Conservation (phyloP, 192 early-diverging fungal species). For the Entomortierella beljakovae region DNA sequence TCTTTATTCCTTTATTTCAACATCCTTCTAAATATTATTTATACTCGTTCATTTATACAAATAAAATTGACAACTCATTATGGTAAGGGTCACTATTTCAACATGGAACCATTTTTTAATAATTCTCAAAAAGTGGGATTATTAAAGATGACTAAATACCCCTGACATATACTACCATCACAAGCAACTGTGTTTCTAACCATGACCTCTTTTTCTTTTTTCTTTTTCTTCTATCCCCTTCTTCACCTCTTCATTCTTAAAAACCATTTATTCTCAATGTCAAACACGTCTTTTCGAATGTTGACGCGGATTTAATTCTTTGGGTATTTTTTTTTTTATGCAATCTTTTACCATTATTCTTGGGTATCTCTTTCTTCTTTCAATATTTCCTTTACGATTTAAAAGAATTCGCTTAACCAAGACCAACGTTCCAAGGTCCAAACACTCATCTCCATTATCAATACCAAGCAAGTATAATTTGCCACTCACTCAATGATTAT, state of each 20-base stretch:
- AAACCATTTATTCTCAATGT: too few species aligned
- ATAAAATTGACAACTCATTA: too few species aligned
- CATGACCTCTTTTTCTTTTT: neutral
- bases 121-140: too few species aligned
- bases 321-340: neutral
- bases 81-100: too few species aligned
- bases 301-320: too few species aligned
- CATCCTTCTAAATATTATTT: neutral
- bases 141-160: too few species aligned
- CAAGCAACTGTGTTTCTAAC: too few species aligned
- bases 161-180: too few species aligned
- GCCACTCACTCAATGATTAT: too few species aligned
- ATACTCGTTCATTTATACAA: too few species aligned
- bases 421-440: constrained; percentile 50
- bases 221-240: neutral
- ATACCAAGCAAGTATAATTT: constrained; percentile 34
- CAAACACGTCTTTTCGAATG: too few species aligned
- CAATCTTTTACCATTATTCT: neutral
- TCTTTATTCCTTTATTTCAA: neutral
- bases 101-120: neutral
- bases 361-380: neutral
- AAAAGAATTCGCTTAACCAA: constrained; percentile 27
- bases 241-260: too few species aligned
- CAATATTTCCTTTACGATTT: neutral
- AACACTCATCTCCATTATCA: constrained; percentile 42